Base-by-base conservation (phyloP, 2,329 filamentous ascomycete genomes). In the Epichloe bromicola region DNA sequence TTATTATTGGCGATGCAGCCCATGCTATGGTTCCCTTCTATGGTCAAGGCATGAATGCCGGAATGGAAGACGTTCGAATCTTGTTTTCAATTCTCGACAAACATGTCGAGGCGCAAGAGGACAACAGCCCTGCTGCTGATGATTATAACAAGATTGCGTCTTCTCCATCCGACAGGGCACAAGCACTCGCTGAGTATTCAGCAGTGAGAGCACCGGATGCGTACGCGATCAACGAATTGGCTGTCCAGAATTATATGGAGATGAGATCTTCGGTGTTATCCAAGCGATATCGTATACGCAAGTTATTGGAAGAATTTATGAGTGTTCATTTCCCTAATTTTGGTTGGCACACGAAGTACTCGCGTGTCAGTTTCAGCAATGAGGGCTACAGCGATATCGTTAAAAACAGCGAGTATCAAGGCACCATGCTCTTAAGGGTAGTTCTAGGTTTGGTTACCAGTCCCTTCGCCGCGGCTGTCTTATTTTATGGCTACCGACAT, bases 11-110 rank as follows among this genome's bases (percentile, higher is more conserved):
- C 53, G 93, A 98, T 64, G 89, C 93, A 7, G 90, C 93, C 0
- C 93, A 98, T 65, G 93, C 94, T 52, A 96, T 98, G 83, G 89
- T 98, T 0, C 93, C 93, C 0, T 98, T 98, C 68, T 98, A 97
- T 66, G 93, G 93, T 0, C 93, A 98, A 66, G 93, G 93, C 38
- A 94, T 98, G 83, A 98, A 98, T 62, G 86, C 93, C 0, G 93
- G 93, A 0, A 79, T 98, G 41, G 93, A 98, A 70, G 91, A 96
- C 60, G 89, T 98, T 12, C 82, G 86, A 7, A 82, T 95, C 5
- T 78, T 98, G 1, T 98, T 95, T 67, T 80, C 83, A 1, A 75
- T 85, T 42, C 74, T 97, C 1, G 90, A 96, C 67, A 78, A 79
- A 57, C 74, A 89, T 57, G 70, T 74, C 1, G 66, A 65, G 37